phyloP scores from a whole-genome alignment of 208 protist genomes.

The Leishmania turanica region DNA sequence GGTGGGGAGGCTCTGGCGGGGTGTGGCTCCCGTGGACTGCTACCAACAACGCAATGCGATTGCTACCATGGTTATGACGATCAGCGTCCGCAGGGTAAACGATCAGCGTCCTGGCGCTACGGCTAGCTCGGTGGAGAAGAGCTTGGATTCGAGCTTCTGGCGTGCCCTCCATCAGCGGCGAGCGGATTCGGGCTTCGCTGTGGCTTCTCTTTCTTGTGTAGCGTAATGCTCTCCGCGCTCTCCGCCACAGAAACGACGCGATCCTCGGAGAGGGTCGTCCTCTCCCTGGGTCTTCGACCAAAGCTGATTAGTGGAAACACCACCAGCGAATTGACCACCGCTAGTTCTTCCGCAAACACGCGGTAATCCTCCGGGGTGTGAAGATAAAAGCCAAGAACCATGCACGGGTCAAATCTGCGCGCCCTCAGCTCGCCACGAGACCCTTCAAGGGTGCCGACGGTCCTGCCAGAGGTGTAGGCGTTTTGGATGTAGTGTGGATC shows the following conservation, averaged over 20 bases:
- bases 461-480: conserved; percentile 50
- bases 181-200: not conserved
- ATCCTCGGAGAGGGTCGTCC: not conserved
- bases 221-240: not conserved
- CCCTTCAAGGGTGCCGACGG: conserved; percentile 11
- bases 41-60: not conserved
- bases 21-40: not conserved
- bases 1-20: not conserved
- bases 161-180: not conserved
- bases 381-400: conserved; percentile 73
- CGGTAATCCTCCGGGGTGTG: conserved; percentile 37
- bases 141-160: not conserved
- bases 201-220: not conserved
- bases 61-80: not conserved
- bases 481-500: conserved; percentile 80
- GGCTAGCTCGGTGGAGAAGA: not conserved
- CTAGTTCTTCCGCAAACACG: conserved; percentile 43
- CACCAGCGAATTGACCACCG: conserved; percentile 37
- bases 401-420: conserved; percentile 42
- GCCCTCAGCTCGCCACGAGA: conserved; percentile 15
- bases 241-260: not conserved
- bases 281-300: not conserved
- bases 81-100: too few species aligned
- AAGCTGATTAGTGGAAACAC: conserved; percentile 52
- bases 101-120: too few species aligned